These are phyloP conservation scores for Podaxis sp. DNA, from an alignment of 768 basidiomycete species.

Conservation along the genomic window DNA sequence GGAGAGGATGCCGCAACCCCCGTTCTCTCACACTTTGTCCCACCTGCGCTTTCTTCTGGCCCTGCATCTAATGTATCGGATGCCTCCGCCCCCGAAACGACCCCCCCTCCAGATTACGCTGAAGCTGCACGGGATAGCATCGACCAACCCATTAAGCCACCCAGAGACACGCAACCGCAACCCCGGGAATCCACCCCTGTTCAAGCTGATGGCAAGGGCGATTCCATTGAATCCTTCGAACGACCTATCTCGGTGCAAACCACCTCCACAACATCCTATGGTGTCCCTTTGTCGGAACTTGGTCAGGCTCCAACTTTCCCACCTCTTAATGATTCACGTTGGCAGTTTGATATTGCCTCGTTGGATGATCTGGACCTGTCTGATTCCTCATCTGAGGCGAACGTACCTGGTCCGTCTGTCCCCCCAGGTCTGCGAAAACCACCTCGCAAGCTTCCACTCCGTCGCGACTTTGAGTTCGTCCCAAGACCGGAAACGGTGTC, in stretches of 20 bases:
- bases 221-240: not conserved
- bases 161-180: not conserved
- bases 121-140: not conserved
- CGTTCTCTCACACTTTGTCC: slow-evolving; percentile 4
- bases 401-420: slow-evolving; percentile 31
- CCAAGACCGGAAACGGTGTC: slow-evolving; percentile 64
- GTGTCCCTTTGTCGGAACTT: slow-evolving; percentile 31
- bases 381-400: slow-evolving; percentile 61
- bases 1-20: slow-evolving; percentile 4
- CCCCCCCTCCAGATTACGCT: slow-evolving; percentile 9
- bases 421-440: slow-evolving; percentile 53
- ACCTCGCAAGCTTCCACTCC: slow-evolving; percentile 59
- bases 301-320: slow-evolving; percentile 32
- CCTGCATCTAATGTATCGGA: not conserved
- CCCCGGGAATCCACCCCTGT: not conserved
- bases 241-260: slow-evolving; percentile 7
- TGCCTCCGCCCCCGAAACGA: not conserved
- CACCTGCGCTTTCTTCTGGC: not conserved
- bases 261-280: slow-evolving; percentile 49
- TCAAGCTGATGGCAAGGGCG: not conserved
- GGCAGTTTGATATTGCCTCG: slow-evolving; percentile 68
- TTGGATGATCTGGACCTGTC: slow-evolving; percentile 81
- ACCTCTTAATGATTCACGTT: slow-evolving; percentile 37
- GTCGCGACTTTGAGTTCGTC: slow-evolving; percentile 80
- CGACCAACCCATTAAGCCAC: not conserved